A percentile compares a stretch with the other conserved stretches of the same genome.
These are phyloP conservation scores for Candida orba DNA, from an alignment of 805 yeast genomes.

Conservation along the genomic window DNA sequence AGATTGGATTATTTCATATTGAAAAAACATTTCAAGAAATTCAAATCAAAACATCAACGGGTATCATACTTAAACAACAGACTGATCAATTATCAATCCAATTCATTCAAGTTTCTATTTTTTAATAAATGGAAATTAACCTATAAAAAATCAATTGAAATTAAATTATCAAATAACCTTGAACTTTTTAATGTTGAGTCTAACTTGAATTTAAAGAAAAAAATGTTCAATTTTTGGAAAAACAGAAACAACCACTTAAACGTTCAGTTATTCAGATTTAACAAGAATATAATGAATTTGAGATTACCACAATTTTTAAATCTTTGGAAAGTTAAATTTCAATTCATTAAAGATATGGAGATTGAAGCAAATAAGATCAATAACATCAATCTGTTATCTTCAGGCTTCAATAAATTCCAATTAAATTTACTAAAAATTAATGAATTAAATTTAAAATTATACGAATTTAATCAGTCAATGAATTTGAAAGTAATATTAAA, in stretches of 20 bases:
- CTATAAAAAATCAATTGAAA: not conserved
- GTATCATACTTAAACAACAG: not conserved
- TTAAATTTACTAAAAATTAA: slow-evolving; percentile 9
- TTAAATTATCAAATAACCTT: slow-evolving; percentile 1
- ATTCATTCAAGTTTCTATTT: not conserved
- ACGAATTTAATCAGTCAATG: slow-evolving; percentile 19
- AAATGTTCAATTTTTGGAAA: slow-evolving; percentile 10
- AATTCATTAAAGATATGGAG: slow-evolving; percentile 9
- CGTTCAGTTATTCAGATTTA: slow-evolving; percentile 6
- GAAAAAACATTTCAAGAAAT: slow-evolving; percentile 5
- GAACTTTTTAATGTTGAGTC: slow-evolving; percentile 1
- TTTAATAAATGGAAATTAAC: not conserved
- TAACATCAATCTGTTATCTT: slow-evolving; percentile 17
- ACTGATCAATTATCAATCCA: not conserved
- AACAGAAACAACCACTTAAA: not conserved
- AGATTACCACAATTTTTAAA: slow-evolving; percentile 6
- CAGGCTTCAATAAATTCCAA: slow-evolving; percentile 22
- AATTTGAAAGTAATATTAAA: slow-evolving; percentile 19
- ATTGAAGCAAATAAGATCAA: slow-evolving; percentile 21
- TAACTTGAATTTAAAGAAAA: not conserved
- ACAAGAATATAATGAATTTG: slow-evolving; percentile 1
- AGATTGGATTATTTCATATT: slow-evolving; percentile 7
- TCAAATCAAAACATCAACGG: not conserved
- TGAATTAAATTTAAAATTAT: slow-evolving; percentile 14
- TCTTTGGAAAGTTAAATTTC: slow-evolving; percentile 13